A percentile compares a stretch with the other conserved stretches of the same genome.
Conservation (phyloP, 768 basidiomycete species). For the Phylloporus arenicola region DNA sequence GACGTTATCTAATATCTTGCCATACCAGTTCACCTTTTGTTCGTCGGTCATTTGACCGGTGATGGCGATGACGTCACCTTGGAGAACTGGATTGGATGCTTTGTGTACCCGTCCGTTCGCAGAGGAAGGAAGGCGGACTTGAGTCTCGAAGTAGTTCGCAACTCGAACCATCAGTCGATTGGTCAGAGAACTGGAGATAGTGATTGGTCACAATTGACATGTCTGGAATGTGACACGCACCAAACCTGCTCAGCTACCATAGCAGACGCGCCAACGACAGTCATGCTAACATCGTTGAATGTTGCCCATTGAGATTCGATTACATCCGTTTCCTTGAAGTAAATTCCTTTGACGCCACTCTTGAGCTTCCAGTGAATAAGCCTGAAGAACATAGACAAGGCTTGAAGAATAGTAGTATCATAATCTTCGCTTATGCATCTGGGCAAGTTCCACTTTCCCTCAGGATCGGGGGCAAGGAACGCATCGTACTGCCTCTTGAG, state of each 20-base stretch:
- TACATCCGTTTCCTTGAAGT: conserved; percentile 98
- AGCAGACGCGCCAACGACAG: conserved; percentile 79
- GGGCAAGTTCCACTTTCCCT: conserved; percentile 83
- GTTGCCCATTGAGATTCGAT: conserved; percentile 95
- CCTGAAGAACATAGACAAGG: conserved; percentile 84
- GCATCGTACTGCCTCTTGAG: conserved; percentile 91
- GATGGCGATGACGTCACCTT: conserved; percentile 34
- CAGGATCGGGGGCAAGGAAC: conserved; percentile 82
- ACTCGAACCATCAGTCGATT: conserved; percentile 91
- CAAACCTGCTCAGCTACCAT: conserved; percentile 95
- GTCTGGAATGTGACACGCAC: conserved; percentile 40
- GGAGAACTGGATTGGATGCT: conserved; percentile 31
- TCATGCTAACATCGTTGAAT: conserved; percentile 86
- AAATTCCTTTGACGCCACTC: conserved; percentile 83
- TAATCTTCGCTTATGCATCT: conserved; percentile 88
- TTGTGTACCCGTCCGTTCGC: conserved; percentile 28
- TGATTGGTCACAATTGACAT: background rate
- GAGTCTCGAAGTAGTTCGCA: conserved; percentile 90
- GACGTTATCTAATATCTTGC: conserved; percentile 90
- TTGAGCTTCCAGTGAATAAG: conserved; percentile 95
- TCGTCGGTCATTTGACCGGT: conserved; percentile 62
- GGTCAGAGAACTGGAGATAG: conserved; percentile 65
- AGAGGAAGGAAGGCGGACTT: conserved; percentile 71
- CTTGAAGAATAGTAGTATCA: conserved; percentile 83
- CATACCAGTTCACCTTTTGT: conserved; percentile 84